phyloP scores from a whole-genome alignment of 2,329 filamentous ascomycete genomes.

The Claviceps lovelessii region DNA sequence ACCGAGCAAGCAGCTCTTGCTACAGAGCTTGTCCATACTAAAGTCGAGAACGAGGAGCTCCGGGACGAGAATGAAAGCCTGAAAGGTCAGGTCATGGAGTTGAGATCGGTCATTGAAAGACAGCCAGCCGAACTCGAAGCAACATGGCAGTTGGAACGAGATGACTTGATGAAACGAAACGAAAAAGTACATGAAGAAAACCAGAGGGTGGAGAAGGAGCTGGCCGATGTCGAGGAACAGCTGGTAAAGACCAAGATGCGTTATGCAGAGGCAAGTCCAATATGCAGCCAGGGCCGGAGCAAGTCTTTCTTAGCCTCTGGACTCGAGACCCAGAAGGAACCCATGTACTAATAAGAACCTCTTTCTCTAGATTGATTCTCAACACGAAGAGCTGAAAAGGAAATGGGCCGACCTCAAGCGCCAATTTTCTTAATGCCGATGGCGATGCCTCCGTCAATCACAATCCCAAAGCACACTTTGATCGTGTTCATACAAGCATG shows the following conservation, averaged over 20 bases:
- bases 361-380: conserved; percentile 42
- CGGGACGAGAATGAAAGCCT: conserved; percentile 81
- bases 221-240: conserved; percentile 83
- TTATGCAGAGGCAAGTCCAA: conserved; percentile 68
- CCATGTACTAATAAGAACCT: not conserved
- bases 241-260: conserved; percentile 89
- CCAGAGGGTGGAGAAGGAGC: conserved; percentile 69
- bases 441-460: not conserved
- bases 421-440: conserved; percentile 27
- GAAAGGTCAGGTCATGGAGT: conserved; percentile 68
- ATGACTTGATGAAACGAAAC: conserved; percentile 83
- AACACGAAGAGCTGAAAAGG: conserved; percentile 53
- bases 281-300: no score
- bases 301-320: not conserved
- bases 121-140: conserved; percentile 82
- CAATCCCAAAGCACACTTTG: not conserved
- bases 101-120: conserved; percentile 74
- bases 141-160: conserved; percentile 69
- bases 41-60: conserved; percentile 85
- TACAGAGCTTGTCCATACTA: conserved; percentile 79
- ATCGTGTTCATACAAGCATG: not conserved
- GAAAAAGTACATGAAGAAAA: conserved; percentile 92
- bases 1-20: conserved; percentile 81
- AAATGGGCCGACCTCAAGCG: conserved; percentile 58
- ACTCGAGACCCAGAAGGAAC: not conserved